phyloP scores from a whole-genome alignment of 2,329 filamentous ascomycete species.

The Cercospora brassicicola region DNA sequence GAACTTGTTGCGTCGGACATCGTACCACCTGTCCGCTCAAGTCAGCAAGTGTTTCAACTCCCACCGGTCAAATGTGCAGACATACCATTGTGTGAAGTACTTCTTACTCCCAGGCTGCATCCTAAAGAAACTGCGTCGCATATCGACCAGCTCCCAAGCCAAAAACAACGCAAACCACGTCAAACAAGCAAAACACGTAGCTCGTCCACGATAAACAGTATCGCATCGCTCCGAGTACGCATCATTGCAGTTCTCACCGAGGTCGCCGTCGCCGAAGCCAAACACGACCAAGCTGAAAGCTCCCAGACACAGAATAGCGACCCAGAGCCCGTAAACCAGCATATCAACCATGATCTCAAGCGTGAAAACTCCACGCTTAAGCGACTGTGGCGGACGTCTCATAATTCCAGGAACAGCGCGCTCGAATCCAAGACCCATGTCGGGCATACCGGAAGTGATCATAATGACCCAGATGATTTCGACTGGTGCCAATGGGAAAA shows the following conservation, averaged over 20 bases:
- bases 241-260: constrained; percentile 63
- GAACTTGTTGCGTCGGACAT: constrained; percentile 71
- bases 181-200: constrained; percentile 70
- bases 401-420: constrained; percentile 73
- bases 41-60: constrained; percentile 35
- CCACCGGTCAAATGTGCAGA: neutral
- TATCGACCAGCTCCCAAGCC: constrained; percentile 74
- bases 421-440: constrained; percentile 82
- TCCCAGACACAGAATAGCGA: constrained; percentile 64
- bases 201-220: constrained; percentile 67
- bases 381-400: constrained; percentile 72
- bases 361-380: constrained; percentile 69
- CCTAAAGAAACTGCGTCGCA: constrained; percentile 70
- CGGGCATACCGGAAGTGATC: constrained; percentile 80
- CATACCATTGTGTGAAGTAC: constrained; percentile 59
- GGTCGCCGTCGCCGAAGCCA: constrained; percentile 51
- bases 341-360: constrained; percentile 75
- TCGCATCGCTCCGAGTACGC: constrained; percentile 56
- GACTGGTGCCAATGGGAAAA: constrained; percentile 81
- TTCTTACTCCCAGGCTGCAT: constrained; percentile 64
- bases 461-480: constrained; percentile 85
- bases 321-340: constrained; percentile 73
- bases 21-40: constrained; percentile 44
- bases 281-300: constrained; percentile 66
- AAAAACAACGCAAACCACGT: constrained; percentile 75